Percentiles rank a stretch among this genome's conserved stretches.
Conservation (phyloP, 1,284 basidiomycete genomes). For the Leccinum pachyderme region DNA sequence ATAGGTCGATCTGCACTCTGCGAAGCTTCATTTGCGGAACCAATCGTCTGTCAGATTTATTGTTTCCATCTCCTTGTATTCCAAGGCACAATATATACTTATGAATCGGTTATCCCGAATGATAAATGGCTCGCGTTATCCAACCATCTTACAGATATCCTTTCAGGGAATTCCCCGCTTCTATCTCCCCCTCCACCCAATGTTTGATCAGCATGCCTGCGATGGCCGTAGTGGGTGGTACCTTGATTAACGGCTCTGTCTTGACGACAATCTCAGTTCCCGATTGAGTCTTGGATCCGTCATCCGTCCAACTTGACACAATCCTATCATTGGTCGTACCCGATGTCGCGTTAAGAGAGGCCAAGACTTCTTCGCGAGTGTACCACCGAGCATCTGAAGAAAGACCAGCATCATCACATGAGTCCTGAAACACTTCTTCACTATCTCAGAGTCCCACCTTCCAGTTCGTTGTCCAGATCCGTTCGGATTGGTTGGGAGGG, state of each 20-base stretch:
- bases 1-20: neutral
- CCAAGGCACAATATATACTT: neutral
- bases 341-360: constrained; percentile 56
- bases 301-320: constrained; percentile 20
- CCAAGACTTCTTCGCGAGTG: constrained; percentile 69
- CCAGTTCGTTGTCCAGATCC: constrained; percentile 96
- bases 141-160: constrained; percentile 22
- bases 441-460: constrained; percentile 47
- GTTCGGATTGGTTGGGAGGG: constrained; percentile 71
- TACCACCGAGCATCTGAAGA: constrained; percentile 84
- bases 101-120: neutral
- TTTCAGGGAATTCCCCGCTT: constrained; percentile 21
- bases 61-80: neutral
- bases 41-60: neutral
- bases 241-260: constrained; percentile 51
- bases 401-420: neutral
- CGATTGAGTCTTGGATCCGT: constrained; percentile 14
- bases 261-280: constrained; percentile 17
- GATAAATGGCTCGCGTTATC: neutral
- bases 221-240: constrained; percentile 70
- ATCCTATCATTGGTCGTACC: constrained; percentile 33
- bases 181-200: constrained; percentile 56
- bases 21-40: neutral
- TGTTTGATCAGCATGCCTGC: constrained; percentile 67
- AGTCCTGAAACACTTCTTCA: neutral